Evolutionary conservation across 768 basidiomycete species (phyloP), one percentile per base, ranked within the genome.

Genomic region (Favolaschia claudopus): DNA sequence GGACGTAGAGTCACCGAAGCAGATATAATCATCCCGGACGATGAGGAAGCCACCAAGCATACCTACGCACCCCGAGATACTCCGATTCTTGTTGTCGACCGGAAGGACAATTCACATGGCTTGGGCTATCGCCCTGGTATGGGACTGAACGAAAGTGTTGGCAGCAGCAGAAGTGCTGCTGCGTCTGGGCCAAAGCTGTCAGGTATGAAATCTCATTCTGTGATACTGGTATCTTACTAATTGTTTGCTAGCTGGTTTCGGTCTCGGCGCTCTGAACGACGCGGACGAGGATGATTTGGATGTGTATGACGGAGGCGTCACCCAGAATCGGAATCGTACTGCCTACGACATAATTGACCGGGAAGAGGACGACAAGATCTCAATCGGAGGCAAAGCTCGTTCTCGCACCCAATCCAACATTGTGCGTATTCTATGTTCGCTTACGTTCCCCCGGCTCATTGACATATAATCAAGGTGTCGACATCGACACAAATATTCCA

Each of bases 271-370:
- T 1, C 74, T 95, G 17, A 97, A 96, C 68, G 95, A 97, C 52
- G 95, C 93, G 2, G 96, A 98, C 45, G 93, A 96, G 43, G 95
- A 98, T 69, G 95, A 95, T 68, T 49, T 93, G 31, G 93, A 95
- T 64, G 79, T 95, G 5, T 96, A 95, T 64, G 92, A 93, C 64
- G 74, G 77, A 34, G 67, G 64, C 2, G 53, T 71, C 29, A 68
- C 69, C 14, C 65, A 66, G 9, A 74, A 77, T 15, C 76, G 80
- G 59, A 82, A 76, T 56, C 79, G 83, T 34, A 78, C 85, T 39
- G 89, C 90, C 7, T 92, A 89, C 67, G 91, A 95, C 64, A 75
- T 77, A 28, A 74, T 73, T 17, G 88, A 89, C 15, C 80, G 77
- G 1, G 89, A 89, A 7, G 87, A 92, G 3, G 88, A 91, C 24